Evolutionary conservation across 2,329 filamentous ascomycete genomes (phyloP), one percentile per base, ranked within the genome.

Genomic region (Diplodia corticola): DNA sequence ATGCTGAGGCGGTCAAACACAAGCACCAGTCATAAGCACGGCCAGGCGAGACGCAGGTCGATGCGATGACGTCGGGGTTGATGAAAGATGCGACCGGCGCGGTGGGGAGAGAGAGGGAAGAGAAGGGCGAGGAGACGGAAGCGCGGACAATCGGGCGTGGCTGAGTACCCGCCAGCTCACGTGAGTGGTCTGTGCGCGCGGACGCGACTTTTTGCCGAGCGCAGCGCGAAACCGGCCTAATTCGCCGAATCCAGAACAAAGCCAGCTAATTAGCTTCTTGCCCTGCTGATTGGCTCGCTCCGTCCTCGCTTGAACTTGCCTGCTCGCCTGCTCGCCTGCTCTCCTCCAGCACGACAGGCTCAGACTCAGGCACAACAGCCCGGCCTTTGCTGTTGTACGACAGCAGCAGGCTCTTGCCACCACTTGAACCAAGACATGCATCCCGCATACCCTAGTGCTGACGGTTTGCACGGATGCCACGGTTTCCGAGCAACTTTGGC

Each of bases 1-100:
- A 3, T 28, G 22, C 12, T n/a, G 54, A 17, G 37, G 54, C 26
- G 5, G 54, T 60, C 22, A 22, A 20, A 46, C 37, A 33, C 22
- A 26, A 57, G 22, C 33, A 40, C 33, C 35, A 5, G 22, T 24
- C 20, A 26, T 30, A 20, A 46, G 33, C 24, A 44, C 37, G 7
- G 15, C 53, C 30, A 44, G 15, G 53, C 20, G 13, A 44, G 22
- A 44, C 15, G 37, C 37, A 40, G 55, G 17, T 5, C 24, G 55
- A 60, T 60, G 55, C 17, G 37, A 60, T 60, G 37, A 60, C 55
- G 55, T 60, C 55, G 55, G 40, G 30, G 55, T 60, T 33, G 55
- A 60, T 60, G 55, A 46, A 60, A 60, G 55, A 46, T 46, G 55
- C 55, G 55, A 60, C 55, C 37, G 55, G 55, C 24, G 37, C 13